Evolutionary conservation across 495 filamentous ascomycete species (phyloP), one percentile per base, ranked within the genome.

Genomic region (Aspergillus funiculosus): DNA sequence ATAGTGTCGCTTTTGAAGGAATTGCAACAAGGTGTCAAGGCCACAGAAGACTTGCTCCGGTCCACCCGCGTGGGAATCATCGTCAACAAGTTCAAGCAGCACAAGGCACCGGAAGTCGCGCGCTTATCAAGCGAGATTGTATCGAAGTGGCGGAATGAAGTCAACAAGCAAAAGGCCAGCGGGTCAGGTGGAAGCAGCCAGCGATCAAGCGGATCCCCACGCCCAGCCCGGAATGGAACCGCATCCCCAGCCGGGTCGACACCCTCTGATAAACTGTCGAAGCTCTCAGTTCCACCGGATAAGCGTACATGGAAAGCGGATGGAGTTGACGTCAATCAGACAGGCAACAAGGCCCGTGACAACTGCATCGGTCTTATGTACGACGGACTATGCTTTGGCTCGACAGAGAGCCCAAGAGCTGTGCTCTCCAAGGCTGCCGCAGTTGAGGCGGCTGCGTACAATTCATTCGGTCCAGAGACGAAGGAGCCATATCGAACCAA

Each of bases 51-150:
- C 39, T 75, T 95, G 38, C 73, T 73, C 21, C 66, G 89, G 66
- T 81, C 83, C n/a, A 97, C 91, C 15, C 88, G 84, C 51, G 88
- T 94, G 36, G 92, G 92, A 50, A 82, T 95, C 53, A 76, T 86
- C 3, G 85, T 97, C 50, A 89, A 91, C 63, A 87, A 84, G 57
- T 76, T 89, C 45, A 83, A 89, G 57, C 70, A 75, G 22, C 80
- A 90, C 71, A 67, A 79, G 39, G 77, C 90, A 53, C 81, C 82
- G 43, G 80, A 85, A n/a, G 81, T 96, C 31, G 81, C 81, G 5
- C 74, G 75, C 5, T 69, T 86, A 31, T 83, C 90, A 2, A 71
- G 70, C 45, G 86, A 92, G 50, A 87, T 97, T 39, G 87, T 98
- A 14, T 72, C 72, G 29, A 90, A 87, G 56, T 98, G 92, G 92